Evolutionary conservation across 176 grass and related monocot species (phyloP).

Genomic region (Avena eriantha): DNA sequence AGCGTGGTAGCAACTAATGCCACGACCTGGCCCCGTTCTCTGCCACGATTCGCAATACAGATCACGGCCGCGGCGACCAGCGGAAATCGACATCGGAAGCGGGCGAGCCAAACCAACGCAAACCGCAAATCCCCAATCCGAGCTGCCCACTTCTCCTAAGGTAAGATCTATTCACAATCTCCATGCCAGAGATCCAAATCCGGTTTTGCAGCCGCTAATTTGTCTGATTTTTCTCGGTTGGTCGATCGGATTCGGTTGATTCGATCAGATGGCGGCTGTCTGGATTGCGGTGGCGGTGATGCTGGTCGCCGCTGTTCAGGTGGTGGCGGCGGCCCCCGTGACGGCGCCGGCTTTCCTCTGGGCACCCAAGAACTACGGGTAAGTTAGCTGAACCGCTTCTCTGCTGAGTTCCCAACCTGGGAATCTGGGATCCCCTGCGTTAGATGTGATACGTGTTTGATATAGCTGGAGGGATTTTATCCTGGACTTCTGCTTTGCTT

Average conservation of each 20-base stretch:
- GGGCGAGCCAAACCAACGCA: background rate
- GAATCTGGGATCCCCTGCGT: slow-evolving; percentile 33
- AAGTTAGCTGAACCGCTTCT: slow-evolving; percentile 13
- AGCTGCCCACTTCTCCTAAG: slow-evolving; percentile 1
- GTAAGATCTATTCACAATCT: slow-evolving; percentile 35
- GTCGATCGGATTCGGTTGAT: slow-evolving; percentile 4
- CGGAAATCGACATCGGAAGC: background rate
- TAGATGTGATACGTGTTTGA: slow-evolving; percentile 16
- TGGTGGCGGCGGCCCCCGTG: slow-evolving; percentile 14
- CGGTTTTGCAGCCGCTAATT: background rate
- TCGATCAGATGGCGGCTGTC: slow-evolving; percentile 46
- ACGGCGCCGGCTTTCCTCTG: slow-evolving; percentile 79
- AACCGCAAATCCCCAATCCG: slow-evolving; percentile 33
- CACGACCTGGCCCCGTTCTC: background rate
- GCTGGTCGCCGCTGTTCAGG: slow-evolving; percentile 26
- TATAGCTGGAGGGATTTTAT: background rate
- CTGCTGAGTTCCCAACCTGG: slow-evolving; percentile 1
- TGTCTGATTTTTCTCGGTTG: background rate
- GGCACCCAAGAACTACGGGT: slow-evolving; percentile 73
- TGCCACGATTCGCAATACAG: slow-evolving; percentile 7
- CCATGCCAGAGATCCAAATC: background rate
- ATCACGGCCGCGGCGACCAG: slow-evolving; percentile 29
- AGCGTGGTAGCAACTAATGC: slow-evolving; percentile 9
- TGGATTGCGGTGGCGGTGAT: slow-evolving; percentile 43
- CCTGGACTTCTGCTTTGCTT: background rate